Evolutionary conservation across 805 yeast genomes (phyloP).

Genomic region (Teunomyces pallodes): DNA sequence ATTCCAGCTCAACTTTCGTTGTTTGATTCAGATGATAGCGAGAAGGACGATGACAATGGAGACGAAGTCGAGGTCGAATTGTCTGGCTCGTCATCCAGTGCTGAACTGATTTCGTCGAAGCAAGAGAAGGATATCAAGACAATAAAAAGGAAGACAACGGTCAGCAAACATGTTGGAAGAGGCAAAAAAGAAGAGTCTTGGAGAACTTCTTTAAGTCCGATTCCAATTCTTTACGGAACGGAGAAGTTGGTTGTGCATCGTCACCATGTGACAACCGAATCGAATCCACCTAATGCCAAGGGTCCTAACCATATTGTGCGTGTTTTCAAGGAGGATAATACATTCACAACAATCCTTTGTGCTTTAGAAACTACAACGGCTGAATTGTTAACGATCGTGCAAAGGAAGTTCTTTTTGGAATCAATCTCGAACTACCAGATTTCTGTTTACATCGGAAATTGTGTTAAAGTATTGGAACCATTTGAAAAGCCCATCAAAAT

Average conservation of each 20-base stretch:
- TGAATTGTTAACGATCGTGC: constrained; percentile 67
- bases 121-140: constrained; percentile 1
- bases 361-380: constrained; percentile 74
- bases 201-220: background rate
- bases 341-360: constrained; percentile 80
- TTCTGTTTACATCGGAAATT: constrained; percentile 71
- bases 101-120: constrained; percentile 2
- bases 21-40: constrained; percentile 17
- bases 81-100: constrained; percentile 3
- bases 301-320: constrained; percentile 54
- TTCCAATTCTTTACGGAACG: constrained; percentile 37
- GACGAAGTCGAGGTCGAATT: constrained; percentile 6
- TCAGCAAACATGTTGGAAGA: background rate
- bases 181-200: background rate
- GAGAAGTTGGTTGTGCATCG: background rate
- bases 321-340: constrained; percentile 79
- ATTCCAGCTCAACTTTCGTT: constrained; percentile 5
- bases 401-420: constrained; percentile 74
- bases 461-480: constrained; percentile 67
- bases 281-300: constrained; percentile 11
- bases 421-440: constrained; percentile 71
- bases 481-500: constrained; percentile 75
- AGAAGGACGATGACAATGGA: constrained; percentile 6
- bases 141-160: background rate
- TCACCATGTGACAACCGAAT: background rate